These are phyloP conservation scores for Solanum chiquidenum DNA, from an alignment of 257 asterid species.

Conservation along the genomic window DNA sequence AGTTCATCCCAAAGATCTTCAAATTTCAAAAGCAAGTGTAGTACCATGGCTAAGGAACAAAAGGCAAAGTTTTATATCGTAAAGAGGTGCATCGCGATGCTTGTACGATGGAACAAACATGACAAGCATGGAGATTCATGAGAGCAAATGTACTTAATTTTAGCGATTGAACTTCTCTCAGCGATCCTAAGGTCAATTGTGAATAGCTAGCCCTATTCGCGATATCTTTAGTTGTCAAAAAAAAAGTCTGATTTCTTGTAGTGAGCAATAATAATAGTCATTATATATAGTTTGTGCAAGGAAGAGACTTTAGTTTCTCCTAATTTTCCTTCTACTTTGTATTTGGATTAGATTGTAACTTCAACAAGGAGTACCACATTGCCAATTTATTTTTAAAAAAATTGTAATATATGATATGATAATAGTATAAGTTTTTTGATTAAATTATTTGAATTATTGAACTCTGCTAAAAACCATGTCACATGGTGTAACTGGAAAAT, in stretches of 20 bases:
- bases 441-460: neutral
- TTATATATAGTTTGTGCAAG: neutral
- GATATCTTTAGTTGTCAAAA: neutral
- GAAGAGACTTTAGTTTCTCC: neutral
- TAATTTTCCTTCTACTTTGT: neutral
- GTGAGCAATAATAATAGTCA: neutral
- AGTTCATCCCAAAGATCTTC: neutral
- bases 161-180: neutral
- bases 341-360: neutral
- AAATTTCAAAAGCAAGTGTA: neutral
- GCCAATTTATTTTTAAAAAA: neutral
- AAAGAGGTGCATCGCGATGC: neutral
- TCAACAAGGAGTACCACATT: neutral
- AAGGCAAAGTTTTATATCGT: neutral
- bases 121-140: neutral
- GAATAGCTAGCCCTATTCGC: neutral
- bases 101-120: constrained; percentile 3
- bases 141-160: neutral
- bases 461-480: neutral
- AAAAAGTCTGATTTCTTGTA: neutral
- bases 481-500: neutral
- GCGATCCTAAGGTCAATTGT: neutral
- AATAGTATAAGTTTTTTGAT: neutral
- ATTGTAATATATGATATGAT: neutral
- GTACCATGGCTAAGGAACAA: neutral